Evolutionary conservation across 345 rosid genomes (phyloP), one percentile per base, ranked within the genome.

Genomic region (Gossypium rotundifolium): DNA sequence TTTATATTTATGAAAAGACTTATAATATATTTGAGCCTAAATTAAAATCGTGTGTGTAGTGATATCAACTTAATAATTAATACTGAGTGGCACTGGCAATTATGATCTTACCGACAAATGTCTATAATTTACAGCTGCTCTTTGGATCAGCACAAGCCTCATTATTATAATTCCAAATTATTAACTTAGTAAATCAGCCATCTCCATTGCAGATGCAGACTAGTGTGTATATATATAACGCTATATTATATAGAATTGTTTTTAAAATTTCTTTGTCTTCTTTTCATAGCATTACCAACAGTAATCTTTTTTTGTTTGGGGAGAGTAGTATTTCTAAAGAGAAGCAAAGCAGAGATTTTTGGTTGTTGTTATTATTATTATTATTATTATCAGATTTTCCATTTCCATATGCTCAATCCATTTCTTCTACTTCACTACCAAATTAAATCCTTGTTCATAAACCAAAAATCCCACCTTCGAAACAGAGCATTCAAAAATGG

Each of bases 401-500:
- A 51, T 18, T 38, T 46, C 18, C 48, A 29, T 33, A 33, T 75
- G 75, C 76, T 42, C 77, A 55, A 59, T 17, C 58, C 59, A 22
- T 66, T 49, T 71, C 65, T 6, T 74, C 29, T 20, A 16, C 73
- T 20, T 65, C 58, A n/a, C 57, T 33, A 12, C 20, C 51, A 59
- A 73, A 51, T 18, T 45, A 5, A 52, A 8, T 51, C 22, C 62
- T 42, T 33, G 23, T 11, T 54, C 45, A 7, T 38, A 53, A 38
- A 38, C 65, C 57, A 14, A 71, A 22, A 22, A 71, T 29, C 33
- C 33, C 5, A 22, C 55, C 1, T 1, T 53, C 17, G 62, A 58
- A 58, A 22, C 54, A 71, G 74, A 70, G 71, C 71, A 63, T 29
- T 11, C 12, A 11, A 83, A 74, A 74, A 91, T 93, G 98, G 95